A percentile compares a stretch with the other conserved stretches of the same genome.
Evolutionary conservation across 2,329 filamentous ascomycete species (phyloP).

Genomic region (Colletotrichum viniferum): DNA sequence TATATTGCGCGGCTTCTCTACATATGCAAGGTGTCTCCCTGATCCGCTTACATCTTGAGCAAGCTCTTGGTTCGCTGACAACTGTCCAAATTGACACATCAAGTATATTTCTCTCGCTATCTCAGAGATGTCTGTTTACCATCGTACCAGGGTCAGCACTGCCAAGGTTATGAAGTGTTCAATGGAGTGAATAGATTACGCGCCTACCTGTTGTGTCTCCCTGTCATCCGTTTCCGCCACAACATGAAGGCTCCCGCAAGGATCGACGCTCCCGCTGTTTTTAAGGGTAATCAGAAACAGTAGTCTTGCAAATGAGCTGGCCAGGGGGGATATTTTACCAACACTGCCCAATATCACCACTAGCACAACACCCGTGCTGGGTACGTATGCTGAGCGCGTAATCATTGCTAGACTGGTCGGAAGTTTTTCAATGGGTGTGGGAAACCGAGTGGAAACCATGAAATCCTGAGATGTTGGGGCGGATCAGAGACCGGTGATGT

Average conservation of each 20-base stretch:
- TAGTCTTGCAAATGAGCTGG: not conserved
- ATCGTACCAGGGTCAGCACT: not conserved
- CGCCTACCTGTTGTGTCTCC: not conserved
- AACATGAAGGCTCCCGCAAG: not conserved
- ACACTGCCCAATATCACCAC: not conserved
- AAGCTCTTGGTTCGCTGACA: not conserved
- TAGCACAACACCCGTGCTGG: not conserved
- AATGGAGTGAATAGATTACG: not conserved
- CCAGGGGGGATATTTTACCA: not conserved
- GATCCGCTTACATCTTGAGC: not conserved
- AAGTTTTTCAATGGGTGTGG: not conserved
- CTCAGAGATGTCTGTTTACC: not conserved
- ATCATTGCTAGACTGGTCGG: not conserved
- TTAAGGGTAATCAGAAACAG: not conserved
- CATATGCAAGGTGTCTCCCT: not conserved
- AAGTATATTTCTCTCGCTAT: not conserved
- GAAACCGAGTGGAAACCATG: not conserved
- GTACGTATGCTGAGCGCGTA: not conserved
- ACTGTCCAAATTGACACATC: not conserved
- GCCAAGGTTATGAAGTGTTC: not conserved
- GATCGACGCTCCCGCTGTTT: not conserved
- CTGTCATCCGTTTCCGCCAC: not conserved
- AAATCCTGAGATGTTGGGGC: not conserved
- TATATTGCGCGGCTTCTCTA: not conserved
- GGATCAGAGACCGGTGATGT: not conserved